Evolutionary conservation across 2,329 filamentous ascomycete genomes (phyloP).

Genomic region (Clonostachys chloroleuca): DNA sequence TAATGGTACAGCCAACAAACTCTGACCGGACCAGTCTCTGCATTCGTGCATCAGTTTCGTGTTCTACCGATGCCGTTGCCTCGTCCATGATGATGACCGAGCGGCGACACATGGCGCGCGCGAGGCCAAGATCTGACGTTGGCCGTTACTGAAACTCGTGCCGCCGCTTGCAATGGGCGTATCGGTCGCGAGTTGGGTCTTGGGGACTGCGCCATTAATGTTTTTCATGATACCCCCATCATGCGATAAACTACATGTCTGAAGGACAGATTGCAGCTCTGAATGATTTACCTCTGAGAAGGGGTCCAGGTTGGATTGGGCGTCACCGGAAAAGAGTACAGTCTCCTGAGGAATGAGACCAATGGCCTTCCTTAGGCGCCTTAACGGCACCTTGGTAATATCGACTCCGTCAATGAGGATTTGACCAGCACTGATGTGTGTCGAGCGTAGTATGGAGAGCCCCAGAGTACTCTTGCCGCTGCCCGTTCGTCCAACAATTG

Average conservation of each 20-base stretch:
- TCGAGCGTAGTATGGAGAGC: constrained; percentile 81
- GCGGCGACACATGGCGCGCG: constrained; percentile 40
- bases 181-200: constrained; percentile 7
- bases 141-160: constrained; percentile 64
- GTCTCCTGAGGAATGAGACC: constrained; percentile 68
- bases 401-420: constrained; percentile 67
- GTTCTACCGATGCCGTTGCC: constrained; percentile 67
- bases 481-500: constrained; percentile 88
- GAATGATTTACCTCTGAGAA: constrained; percentile 61
- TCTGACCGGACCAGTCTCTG: constrained; percentile 61
- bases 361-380: constrained; percentile 60
- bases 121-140: constrained; percentile 67
- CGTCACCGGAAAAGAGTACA: constrained; percentile 68
- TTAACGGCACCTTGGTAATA: constrained; percentile 60
- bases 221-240: not conserved
- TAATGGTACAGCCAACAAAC: constrained; percentile 57
- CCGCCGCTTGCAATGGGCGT: constrained; percentile 52
- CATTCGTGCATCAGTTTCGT: constrained; percentile 65
- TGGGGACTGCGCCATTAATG: not conserved
- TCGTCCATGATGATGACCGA: constrained; percentile 42
- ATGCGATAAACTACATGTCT: constrained; percentile 47
- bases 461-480: constrained; percentile 68
- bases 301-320: constrained; percentile 68
- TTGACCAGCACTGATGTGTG: constrained; percentile 67
- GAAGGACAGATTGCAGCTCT: constrained; percentile 59